phyloP scores from a whole-genome alignment of 495 filamentous ascomycete species.

The Lophiotrema nucula region DNA sequence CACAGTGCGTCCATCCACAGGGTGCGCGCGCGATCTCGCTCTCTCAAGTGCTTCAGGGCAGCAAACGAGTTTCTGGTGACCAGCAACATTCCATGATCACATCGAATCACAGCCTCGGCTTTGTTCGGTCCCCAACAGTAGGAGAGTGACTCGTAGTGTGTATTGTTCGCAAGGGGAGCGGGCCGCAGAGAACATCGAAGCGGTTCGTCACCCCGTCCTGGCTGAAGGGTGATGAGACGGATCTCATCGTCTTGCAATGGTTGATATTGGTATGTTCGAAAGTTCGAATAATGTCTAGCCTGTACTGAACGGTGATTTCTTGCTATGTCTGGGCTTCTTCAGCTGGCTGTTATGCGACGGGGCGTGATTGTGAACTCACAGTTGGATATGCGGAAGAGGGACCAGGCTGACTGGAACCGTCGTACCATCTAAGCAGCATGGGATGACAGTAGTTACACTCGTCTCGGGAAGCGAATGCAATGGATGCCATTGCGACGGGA shows the following conservation, averaged over 20 bases:
- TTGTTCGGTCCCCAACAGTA: constrained; percentile 18
- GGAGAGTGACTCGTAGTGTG: constrained; percentile 6
- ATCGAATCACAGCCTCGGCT: constrained; percentile 3
- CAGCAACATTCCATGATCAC: neutral
- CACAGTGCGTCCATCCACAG: constrained; percentile 20
- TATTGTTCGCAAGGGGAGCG: neutral
- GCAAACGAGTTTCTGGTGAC: constrained; percentile 4
- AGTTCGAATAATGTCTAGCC: neutral
- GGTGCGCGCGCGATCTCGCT: neutral
- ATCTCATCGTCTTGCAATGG: constrained; percentile 7
- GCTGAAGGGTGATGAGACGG: constrained; percentile 10
- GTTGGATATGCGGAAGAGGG: neutral
- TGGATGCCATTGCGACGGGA: too few relatives aligned
- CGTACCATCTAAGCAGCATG: neutral
- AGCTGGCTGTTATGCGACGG: neutral
- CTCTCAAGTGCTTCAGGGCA: constrained; percentile 4
- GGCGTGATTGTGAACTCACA: neutral
- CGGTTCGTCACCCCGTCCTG: constrained; percentile 3
- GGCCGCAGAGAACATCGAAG: constrained; percentile 1
- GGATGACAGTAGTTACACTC: too few relatives aligned
- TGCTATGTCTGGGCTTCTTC: neutral
- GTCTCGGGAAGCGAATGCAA: too few relatives aligned
- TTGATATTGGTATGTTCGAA: neutral
- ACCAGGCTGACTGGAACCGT: neutral
- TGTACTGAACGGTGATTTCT: neutral